These are phyloP conservation scores for Trichoderma brevicompactum DNA, from an alignment of 2,329 filamentous ascomycete genomes.

Conservation along the genomic window DNA sequence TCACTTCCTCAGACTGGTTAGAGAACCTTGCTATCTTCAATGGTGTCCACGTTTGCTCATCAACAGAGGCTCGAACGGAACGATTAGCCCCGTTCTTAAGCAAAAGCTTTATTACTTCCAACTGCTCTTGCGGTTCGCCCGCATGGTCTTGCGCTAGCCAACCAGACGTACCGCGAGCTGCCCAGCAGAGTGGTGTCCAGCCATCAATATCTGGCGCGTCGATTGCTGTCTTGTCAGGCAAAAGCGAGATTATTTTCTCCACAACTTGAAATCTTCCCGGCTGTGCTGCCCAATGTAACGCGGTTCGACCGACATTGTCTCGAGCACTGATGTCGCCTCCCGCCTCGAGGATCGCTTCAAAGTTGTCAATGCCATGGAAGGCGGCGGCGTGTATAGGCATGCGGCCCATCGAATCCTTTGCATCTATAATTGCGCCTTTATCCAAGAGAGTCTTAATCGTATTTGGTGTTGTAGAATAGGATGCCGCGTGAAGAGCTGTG, in stretches of 20 bases:
- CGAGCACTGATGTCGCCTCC: slow-evolving; percentile 24
- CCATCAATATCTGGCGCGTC: slow-evolving; percentile 24
- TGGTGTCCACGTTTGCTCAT: slow-evolving; percentile 21
- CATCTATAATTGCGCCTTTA: slow-evolving; percentile 27
- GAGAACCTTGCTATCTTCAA: slow-evolving; percentile 27
- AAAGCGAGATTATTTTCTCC: slow-evolving; percentile 19
- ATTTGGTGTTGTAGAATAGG: slow-evolving; percentile 27
- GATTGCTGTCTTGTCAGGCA: slow-evolving; percentile 21
- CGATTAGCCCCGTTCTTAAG: slow-evolving; percentile 28
- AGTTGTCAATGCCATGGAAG: slow-evolving; percentile 25
- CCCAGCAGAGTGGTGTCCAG: slow-evolving; percentile 31
- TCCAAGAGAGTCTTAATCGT: slow-evolving; percentile 32
- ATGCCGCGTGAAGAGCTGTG: slow-evolving; percentile 30
- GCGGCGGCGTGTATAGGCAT: slow-evolving; percentile 28
- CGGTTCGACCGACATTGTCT: slow-evolving; percentile 21
- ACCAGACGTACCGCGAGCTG: slow-evolving; percentile 10
- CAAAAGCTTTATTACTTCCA: slow-evolving; percentile 27
- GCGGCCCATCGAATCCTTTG: not conserved
- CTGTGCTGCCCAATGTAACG: slow-evolving; percentile 29
- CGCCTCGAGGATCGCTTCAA: slow-evolving; percentile 25
- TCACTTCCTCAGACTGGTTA: slow-evolving; percentile 13
- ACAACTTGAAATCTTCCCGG: slow-evolving; percentile 22
- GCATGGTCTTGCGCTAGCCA: slow-evolving; percentile 5
- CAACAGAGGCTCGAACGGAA: slow-evolving; percentile 1
- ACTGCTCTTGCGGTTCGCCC: slow-evolving; percentile 24